Evolutionary conservation across 2,329 filamentous ascomycete species (phyloP), one percentile per base, ranked within the genome.

Genomic region (Claviceps arundinis): DNA sequence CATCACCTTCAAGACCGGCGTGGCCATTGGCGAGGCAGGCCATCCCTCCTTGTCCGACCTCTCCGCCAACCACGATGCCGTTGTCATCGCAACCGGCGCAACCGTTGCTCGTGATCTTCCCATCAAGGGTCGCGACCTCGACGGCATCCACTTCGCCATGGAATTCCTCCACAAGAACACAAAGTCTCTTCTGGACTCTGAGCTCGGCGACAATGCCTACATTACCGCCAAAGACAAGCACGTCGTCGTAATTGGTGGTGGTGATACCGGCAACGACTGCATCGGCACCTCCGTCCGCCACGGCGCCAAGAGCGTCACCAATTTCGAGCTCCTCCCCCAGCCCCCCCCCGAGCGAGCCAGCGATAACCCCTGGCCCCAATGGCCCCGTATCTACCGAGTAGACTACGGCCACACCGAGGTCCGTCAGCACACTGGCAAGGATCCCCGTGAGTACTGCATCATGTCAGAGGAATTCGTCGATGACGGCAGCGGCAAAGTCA

Each of bases 341-440:
- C 91, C 91, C 60, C 89, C 90, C 7, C 81, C 87, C 55, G 85
- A 95, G 77, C 89, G 91, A 71, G 89, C 87, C 57, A 80, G 82
- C 57, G 91, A 96, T 71, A 97, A 97, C 76, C 91, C 91, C 56
- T 97, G 91, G 91, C 91, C 91, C 9, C 91, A 96, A 72, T 97
- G 91, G 90, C 91, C 91, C 53, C 87, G 90, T 63, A 90, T 96
- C 67, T 96, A 95, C 78, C 89, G 91, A 61, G 87, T 96, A n/a
- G 91, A 97, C 71, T 97, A 97, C 64, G 91, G 91, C 52, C 91
- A 97, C 75, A 85, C 85, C 16, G 91, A 97, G 70, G 91, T 96
- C 62, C 89, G 91, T 69, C 89, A 91, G 60, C 90, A 96, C 74
- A 91, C 90, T 75, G 91, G 91, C 71, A 90, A 90, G 67, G 91